Conservation (phyloP, 495 filamentous ascomycete species). For the Halenospora varia region DNA sequence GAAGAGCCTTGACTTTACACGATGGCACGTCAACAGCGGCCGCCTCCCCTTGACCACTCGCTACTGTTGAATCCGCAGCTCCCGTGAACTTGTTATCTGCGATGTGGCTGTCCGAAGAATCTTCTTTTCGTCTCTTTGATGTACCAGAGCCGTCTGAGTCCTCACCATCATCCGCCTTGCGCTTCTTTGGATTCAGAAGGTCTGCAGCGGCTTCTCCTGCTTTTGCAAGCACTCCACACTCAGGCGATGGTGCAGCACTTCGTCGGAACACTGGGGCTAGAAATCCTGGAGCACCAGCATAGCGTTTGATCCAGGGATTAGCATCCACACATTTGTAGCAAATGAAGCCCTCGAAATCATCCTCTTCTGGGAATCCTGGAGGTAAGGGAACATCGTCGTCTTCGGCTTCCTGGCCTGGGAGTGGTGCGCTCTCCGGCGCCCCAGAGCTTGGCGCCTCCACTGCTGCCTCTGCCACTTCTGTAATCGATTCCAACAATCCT, state of each 20-base stretch:
- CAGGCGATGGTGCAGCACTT: constrained; percentile 21
- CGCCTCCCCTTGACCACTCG: not conserved
- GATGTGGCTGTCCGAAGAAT: too few species aligned
- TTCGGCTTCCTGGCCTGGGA: constrained; percentile 24
- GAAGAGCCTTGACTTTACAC: constrained; percentile 35
- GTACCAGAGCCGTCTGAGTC: constrained; percentile 36
- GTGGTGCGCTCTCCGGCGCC: constrained; percentile 4
- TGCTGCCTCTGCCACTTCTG: constrained; percentile 20
- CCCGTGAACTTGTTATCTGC: not conserved
- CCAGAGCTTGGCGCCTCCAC: constrained; percentile 12
- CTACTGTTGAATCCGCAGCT: not conserved
- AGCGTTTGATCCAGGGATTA: constrained; percentile 87
- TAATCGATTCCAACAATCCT: constrained; percentile 19
- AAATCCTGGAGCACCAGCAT: constrained; percentile 82
- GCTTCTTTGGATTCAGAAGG: constrained; percentile 56
- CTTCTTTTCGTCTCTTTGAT: constrained; percentile 61
- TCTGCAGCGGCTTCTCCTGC: constrained; percentile 6
- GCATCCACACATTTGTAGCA: constrained; percentile 92
- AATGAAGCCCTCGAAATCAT: constrained; percentile 82
- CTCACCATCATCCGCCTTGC: constrained; percentile 65
- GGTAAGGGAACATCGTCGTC: constrained; percentile 57
- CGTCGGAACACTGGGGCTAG: constrained; percentile 58
- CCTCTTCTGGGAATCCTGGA: constrained; percentile 81
- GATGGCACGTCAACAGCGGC: not conserved
- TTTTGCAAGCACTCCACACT: constrained; percentile 15